A percentile compares a stretch with the other conserved stretches of the same genome.
phyloP scores from a whole-genome alignment of 768 basidiomycete genomes.

The Rhizopogon vulgaris region DNA sequence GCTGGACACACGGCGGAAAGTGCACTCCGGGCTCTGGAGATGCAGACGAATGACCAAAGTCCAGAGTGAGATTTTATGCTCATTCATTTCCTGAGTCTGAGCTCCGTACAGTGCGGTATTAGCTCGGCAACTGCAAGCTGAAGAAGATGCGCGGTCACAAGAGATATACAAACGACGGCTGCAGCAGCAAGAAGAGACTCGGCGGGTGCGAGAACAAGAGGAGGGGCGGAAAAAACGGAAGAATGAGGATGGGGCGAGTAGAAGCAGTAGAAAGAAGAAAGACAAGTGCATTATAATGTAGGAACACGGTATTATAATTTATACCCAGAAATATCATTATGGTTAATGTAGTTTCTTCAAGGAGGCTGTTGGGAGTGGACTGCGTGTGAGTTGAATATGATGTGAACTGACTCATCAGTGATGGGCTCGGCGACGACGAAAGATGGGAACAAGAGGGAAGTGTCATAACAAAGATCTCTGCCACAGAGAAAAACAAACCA shows the following conservation, averaged over 20 bases:
- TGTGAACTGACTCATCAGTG: no score
- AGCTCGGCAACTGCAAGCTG: conserved; percentile 72
- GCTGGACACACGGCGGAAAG: conserved; percentile 68
- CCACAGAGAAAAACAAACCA: conserved; percentile 25
- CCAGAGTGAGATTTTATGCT: conserved; percentile 49
- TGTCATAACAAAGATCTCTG: conserved; percentile 1
- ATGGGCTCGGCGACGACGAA: no score
- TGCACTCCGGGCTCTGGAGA: conserved; percentile 45
- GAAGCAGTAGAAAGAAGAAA: conserved; percentile 34
- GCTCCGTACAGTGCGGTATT: conserved; percentile 47
- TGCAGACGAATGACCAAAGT: conserved; percentile 37
- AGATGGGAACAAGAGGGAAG: no score
- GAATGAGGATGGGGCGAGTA: conserved; percentile 22
- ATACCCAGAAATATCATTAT: not conserved
- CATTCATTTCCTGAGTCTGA: not conserved
- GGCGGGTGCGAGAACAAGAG: conserved; percentile 1
- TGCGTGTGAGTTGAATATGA: no score
- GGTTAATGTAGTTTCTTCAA: not conserved
- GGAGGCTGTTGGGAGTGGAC: no score
- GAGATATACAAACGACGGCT: conserved; percentile 28
- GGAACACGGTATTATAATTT: not conserved
- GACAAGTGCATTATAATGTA: conserved; percentile 57
- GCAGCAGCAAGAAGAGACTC: conserved; percentile 19
- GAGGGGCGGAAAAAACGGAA: conserved; percentile 19
- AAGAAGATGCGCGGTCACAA: conserved; percentile 60